phyloP scores from a whole-genome alignment of 75 land plant species.

The Sequoiadendron giganteum region DNA sequence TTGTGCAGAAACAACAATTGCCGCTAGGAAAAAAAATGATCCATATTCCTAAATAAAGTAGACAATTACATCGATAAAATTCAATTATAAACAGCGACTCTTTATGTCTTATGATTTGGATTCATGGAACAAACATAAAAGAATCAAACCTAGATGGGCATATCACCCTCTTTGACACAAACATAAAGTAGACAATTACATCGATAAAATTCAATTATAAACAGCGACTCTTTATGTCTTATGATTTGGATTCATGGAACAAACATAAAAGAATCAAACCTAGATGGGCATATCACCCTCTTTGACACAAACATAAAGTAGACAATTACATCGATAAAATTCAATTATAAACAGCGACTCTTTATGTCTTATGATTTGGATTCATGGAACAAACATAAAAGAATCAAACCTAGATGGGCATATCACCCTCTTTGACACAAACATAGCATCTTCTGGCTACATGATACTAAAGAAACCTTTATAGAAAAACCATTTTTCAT shows the following conservation, averaged over 20 bases:
- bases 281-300: background rate
- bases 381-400: background rate
- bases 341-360: background rate
- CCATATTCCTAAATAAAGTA: background rate
- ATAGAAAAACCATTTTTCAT: background rate
- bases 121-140: background rate
- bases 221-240: background rate
- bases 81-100: background rate
- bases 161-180: background rate
- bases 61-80: background rate
- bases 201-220: background rate
- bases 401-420: background rate
- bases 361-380: background rate
- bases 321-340: background rate
- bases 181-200: background rate
- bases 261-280: background rate
- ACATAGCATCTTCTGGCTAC: background rate
- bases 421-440: background rate
- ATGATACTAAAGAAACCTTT: background rate
- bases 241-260: background rate
- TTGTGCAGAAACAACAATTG: background rate
- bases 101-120: background rate
- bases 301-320: background rate
- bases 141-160: background rate
- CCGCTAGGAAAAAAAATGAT: background rate